Conservation (phyloP, 2,329 filamentous ascomycete genomes). For the Aspergillus sergii region DNA sequence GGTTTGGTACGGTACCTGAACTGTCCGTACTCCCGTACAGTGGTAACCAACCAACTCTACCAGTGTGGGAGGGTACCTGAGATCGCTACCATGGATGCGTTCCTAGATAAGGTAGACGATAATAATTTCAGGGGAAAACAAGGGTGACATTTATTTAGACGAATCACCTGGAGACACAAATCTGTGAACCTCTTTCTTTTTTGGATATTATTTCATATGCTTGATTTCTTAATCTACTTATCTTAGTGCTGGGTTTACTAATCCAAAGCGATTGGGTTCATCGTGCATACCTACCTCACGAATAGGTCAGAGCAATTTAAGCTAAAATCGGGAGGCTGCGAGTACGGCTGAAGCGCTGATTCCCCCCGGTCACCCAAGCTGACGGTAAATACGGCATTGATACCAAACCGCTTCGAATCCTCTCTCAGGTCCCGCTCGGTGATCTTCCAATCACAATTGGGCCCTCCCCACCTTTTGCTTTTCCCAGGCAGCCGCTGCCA, state of each 20-base stretch:
- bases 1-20: conserved; percentile 23
- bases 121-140: not conserved
- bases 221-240: not conserved
- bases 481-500: conserved; percentile 15
- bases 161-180: not conserved
- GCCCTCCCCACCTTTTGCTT: conserved; percentile 19
- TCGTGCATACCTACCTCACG: not conserved
- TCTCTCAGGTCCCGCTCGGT: conserved; percentile 21
- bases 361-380: conserved; percentile 4
- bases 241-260: not conserved
- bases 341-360: conserved; percentile 3
- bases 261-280: conserved; percentile 1
- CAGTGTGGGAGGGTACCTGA: not conserved
- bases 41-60: conserved; percentile 2
- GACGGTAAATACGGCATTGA: conserved; percentile 13
- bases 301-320: not conserved
- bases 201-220: too few species aligned
- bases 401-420: conserved; percentile 13
- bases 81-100: not conserved
- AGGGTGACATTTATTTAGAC: not conserved
- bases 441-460: conserved; percentile 25
- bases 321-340: conserved; percentile 11
- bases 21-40: conserved; percentile 1
- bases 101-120: not conserved
- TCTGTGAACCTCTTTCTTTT: not conserved